A percentile compares a stretch with the other conserved stretches of the same genome.
These are phyloP conservation scores for Aspergillus japonicus DNA, from an alignment of 2,329 filamentous ascomycete genomes.

Conservation along the genomic window DNA sequence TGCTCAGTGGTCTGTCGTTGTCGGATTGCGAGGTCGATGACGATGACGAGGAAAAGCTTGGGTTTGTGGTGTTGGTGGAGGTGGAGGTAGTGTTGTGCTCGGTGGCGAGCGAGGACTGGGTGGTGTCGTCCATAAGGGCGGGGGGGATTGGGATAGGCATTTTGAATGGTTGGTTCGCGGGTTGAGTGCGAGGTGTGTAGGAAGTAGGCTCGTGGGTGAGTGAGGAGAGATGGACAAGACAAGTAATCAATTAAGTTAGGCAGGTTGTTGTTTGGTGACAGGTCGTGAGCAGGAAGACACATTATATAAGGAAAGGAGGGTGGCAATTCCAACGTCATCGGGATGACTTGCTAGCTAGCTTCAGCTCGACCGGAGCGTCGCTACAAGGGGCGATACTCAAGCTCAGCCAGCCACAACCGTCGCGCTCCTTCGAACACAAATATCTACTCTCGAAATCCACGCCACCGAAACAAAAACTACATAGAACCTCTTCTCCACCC, in stretches of 20 bases:
- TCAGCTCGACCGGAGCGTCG: too few species aligned
- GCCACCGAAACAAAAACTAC: not conserved
- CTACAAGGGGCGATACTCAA: too few species aligned
- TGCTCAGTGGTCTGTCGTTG: conserved; percentile 32
- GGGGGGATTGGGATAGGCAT: conserved; percentile 18
- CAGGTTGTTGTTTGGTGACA: too few species aligned
- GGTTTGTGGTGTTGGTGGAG: conserved; percentile 20
- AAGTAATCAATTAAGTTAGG: too few species aligned
- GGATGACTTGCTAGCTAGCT: too few species aligned
- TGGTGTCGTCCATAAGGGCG: conserved; percentile 5
- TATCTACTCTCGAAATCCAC: too few species aligned
- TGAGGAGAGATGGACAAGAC: too few species aligned
- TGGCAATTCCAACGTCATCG: too few species aligned
- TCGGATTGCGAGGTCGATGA: conserved; percentile 16
- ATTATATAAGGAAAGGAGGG: too few species aligned
- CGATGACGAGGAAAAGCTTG: conserved; percentile 10
- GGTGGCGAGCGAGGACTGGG: conserved; percentile 12
- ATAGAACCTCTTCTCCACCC: conserved; percentile 34
- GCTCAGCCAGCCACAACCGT: too few species aligned
- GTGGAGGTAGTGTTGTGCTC: conserved; percentile 13
- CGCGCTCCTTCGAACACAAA: too few species aligned
- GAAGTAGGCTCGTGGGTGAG: not conserved
- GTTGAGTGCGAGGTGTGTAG: not conserved
- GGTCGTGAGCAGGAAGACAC: too few species aligned
- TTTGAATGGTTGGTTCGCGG: not conserved